Conservation (phyloP, 2,329 filamentous ascomycete genomes). For the Hortaea werneckii region DNA sequence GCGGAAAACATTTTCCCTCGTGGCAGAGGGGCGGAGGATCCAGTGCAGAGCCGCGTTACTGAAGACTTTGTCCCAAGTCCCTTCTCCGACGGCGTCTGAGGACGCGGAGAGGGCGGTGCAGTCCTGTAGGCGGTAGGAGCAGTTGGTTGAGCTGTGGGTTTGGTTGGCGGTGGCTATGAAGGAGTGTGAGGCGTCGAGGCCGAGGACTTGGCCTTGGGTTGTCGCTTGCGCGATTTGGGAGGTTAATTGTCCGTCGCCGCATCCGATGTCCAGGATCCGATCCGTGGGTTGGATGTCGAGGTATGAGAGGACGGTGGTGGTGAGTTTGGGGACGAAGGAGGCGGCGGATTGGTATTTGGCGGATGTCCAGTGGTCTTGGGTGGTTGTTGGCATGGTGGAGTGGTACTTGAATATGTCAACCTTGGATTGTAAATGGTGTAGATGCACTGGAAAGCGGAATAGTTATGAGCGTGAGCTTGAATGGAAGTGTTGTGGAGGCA, state of each 20-base stretch:
- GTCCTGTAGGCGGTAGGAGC: constrained; percentile 23
- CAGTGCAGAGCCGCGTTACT: constrained; percentile 36
- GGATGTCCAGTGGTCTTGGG: constrained; percentile 24
- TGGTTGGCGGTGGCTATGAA: constrained; percentile 30
- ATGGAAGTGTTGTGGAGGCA: no score
- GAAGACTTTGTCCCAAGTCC: constrained; percentile 31
- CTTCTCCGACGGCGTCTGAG: constrained; percentile 9
- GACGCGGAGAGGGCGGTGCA: constrained; percentile 18
- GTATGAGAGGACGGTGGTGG: constrained; percentile 27
- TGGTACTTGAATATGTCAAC: no score
- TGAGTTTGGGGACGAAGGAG: constrained; percentile 33
- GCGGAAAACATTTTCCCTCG: constrained; percentile 43
- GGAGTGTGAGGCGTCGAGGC: constrained; percentile 31
- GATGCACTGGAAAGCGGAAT: no score
- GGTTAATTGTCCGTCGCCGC: constrained; percentile 33
- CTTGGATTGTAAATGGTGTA: no score
- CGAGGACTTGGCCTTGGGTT: constrained; percentile 22
- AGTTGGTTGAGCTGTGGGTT: constrained; percentile 13
- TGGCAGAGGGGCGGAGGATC: constrained; percentile 39
- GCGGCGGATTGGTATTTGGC: constrained; percentile 28
- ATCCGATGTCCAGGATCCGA: constrained; percentile 31
- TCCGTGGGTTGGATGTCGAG: constrained; percentile 26
- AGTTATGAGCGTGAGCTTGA: no score
- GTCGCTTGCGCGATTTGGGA: constrained; percentile 24
- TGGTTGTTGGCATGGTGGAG: neutral